Evolutionary conservation across 768 basidiomycete genomes (phyloP), one percentile per base, ranked within the genome.

Genomic region (Clitopilus passeckerianus): DNA sequence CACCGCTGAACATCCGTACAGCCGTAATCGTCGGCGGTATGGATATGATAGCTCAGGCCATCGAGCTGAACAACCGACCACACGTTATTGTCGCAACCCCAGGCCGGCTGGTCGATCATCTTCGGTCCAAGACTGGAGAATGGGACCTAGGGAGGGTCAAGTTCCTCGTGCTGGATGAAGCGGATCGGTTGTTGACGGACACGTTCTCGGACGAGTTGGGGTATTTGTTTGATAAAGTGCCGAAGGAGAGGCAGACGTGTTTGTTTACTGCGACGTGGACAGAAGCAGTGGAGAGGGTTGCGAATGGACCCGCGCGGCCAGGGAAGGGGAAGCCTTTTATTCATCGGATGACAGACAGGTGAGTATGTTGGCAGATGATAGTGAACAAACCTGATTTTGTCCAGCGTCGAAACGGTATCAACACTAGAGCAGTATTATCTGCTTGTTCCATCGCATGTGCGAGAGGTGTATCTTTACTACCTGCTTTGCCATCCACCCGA

Each of bases 181-280:
- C 97, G 0, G 97, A 99, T 76, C 81, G 96, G 24, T 79, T 99
- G 24, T 78, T 99, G 22, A 91, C 93, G 1, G 77, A 90, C 0
- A 94, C 93, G 0, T 99, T 99, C 70, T 83, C 93, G 7, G 83
- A 90, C 0, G 96, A 98, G 56, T 74, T 99, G 46, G 79, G 83
- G 1, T 82, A 87, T 68, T 70, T 98, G 20, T 95, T 98, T 70
- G 74, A 76, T 34, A 75, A 81, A 34, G 78, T 98, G 15, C 93
- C 97, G 0, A 81, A 82, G 57, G 85, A 93, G 33, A 82, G 97
- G n/a, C 96, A 98, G 70, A 98, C 96, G 0, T 92, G 94, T 66
- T 81, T 99, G 43, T 98, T 98, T 74, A 99, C 97, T 0, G 97
- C 97, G 0, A 99, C 97, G 1, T 76, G 96, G 61, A 95, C 94